Evolutionary conservation across 352 stramenopile species (phyloP), one percentile per base, ranked within the genome.

Genomic region (Thalassiosira sp.): DNA sequence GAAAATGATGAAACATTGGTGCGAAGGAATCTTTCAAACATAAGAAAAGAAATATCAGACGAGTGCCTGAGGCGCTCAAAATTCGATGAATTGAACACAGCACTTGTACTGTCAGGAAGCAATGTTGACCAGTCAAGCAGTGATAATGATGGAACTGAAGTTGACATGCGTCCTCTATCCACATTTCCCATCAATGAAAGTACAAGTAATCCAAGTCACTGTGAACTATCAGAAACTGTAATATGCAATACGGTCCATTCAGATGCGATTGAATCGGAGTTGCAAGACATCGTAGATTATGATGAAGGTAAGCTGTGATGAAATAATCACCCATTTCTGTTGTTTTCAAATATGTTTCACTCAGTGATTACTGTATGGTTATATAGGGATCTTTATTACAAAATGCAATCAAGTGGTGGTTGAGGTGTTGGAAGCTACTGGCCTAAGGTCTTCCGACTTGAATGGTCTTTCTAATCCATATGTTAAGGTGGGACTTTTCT

Each of bases 391-490:
- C 16, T 74, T 86, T 45, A 90, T 94, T 64, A 72, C 61, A 28
- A 74, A 81, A 33, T n/a, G 79, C 8, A 76, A 92, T 58, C 89
- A 94, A 65, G 48, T 94, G 0, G 42, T 92, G 31, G 81, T 94
- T 5, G 82, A 92, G 51, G 81, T 94, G 2, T 48, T 93, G 8
- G 89, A 93, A 77, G 86, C 85, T 40, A 79, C 76, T 58, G 86
- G 87, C 5, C 74, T 94, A n/a, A 86, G 79, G 49, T 82, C 78
- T 37, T 80, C 81, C 13, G 72, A 90, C 53, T 76, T 91, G 61
- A 82, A 85, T 72, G 85, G 83, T 25, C 46, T 87, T 48, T 90
- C 82, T 20, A 92, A 92, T 72, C 89, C 87, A 27, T 94, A 92
- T 62, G 82, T 72, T 45, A 86, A 86, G 71, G 74, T 94, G 42